Evolutionary conservation across 1,139 yeast species (phyloP), one percentile per base, ranked within the genome.

Genomic region (Arxiozyma telluris): DNA sequence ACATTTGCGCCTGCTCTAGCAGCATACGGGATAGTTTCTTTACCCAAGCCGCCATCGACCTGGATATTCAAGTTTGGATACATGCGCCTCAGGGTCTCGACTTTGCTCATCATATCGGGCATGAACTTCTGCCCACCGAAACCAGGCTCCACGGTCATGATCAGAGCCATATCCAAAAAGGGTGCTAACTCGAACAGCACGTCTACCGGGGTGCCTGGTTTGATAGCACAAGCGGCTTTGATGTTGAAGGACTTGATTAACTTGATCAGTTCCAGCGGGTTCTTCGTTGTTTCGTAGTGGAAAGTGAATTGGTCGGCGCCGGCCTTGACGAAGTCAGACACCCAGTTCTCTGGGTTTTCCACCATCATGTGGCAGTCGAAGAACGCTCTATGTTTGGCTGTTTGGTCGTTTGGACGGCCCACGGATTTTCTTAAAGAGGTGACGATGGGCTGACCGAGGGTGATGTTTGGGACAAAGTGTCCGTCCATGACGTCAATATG

Each of bases 301-400:
- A 93, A 93, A 12, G 98, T 90, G 71, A 89, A 93, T 69, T 87
- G 95, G 71, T 91, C 96, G 49, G 97, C 98, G 55, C 98, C 98
- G 47, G 95, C 94, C 61, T 84, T 81, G 47, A 96, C 98, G 66
- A 94, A 84, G 59, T 87, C 96, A 52, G 81, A 87, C 55, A 93
- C 94, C 98, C 98, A 93, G 69, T 84, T 84, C 69, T 86, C 94
- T 20, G 99, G 99, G 63, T 88, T 82, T 42, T 91, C 76, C 44
- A 93, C 98, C 99, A 93, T 93, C 98, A 93, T 91, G 73, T 93
- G 98, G 71, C 98, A 90, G 71, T 93, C 99, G 67, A 93, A 91
- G 68, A 90, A 91, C n/a, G 86, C 83, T 50, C 64, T 65, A 50
- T 74, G 72, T 51, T 68, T 68, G 41, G 63, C 64, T 12, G 51